Conservation (phyloP, 2,329 filamentous ascomycete genomes). For the Neofusicoccum sp. region DNA sequence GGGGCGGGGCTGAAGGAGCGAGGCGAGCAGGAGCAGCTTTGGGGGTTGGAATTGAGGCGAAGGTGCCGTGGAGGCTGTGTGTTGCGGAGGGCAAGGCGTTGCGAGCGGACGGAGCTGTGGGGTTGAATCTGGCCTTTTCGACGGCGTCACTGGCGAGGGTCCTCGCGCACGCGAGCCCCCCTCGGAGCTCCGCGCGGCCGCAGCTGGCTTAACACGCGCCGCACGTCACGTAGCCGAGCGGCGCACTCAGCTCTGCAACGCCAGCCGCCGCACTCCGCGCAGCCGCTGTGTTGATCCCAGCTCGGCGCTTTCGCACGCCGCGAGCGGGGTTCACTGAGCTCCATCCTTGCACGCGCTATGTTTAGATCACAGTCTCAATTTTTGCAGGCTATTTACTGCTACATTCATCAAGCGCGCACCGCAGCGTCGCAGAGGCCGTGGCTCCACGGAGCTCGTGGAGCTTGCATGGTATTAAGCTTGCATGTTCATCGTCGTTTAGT, state of each 20-base stretch:
- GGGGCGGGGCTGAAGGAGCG: not conserved
- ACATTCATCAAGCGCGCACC: not conserved
- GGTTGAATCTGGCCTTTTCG: conserved; percentile 19
- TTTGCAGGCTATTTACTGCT: conserved; percentile 9
- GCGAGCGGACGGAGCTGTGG: conserved; percentile 13
- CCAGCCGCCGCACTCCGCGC: not conserved
- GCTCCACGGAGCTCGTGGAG: not conserved
- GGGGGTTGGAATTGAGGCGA: not conserved
- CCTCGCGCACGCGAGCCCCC: conserved; percentile 5
- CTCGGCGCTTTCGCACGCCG: too few relatives aligned
- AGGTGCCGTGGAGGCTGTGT: not conserved
- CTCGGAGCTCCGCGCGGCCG: not conserved
- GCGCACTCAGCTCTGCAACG: not conserved
- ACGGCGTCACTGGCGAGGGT: conserved; percentile 12
- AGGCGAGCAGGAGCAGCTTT: not conserved
- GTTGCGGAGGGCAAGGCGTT: conserved; percentile 9
- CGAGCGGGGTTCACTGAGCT: not conserved
- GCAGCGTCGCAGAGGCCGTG: not conserved
- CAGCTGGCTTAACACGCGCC: not conserved
- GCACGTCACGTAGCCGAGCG: not conserved
- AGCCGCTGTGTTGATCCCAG: not conserved
- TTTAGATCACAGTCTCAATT: not conserved
- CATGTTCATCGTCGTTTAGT: conserved; percentile 48
- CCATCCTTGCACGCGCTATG: not conserved
- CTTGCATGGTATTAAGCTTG: not conserved